Base-by-base conservation (phyloP, 371 early-diverging fungal species). In the Saksenaea vasiformis region DNA sequence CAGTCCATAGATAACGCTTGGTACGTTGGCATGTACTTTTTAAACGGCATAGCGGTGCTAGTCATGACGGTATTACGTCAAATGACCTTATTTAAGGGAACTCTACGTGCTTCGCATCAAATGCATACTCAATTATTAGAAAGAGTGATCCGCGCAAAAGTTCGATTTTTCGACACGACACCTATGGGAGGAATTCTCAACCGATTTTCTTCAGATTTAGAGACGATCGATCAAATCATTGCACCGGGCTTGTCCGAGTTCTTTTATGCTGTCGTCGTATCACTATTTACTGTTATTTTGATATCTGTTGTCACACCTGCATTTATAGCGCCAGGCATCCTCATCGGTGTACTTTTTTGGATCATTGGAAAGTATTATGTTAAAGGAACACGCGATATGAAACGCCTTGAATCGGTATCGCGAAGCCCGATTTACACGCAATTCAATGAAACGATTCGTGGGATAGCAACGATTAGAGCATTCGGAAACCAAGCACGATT, bases 401-500 rank as follows among this genome's bases (percentile, higher is more conserved):
- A 62, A 17, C 62, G 62, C 15, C 11, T 62, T 4, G 36, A 62
- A 3, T 54, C 62, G 3, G 26, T 38, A 36, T 35, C 36, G 2
- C 28, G 24, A 3, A 35, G 36, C 5, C 62, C 62, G 8, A 62
- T 62, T n/a, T 54, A 34, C 24, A 22, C 35, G 1, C 54, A 54
- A 15, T 60, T 22, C 31, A 27, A 24, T 5, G 61, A 60, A 35
- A 47, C 51, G 1, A 11, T 39, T 24, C 24, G 13, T 8, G 77
- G 77, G 1, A 58, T 69, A 38, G 56, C 66, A 15, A 78, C 78
- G 10, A 75, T 78, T 44, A 73, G 78, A n/a, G 75, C 78, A 1
- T 78, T 67, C 57, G 82, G 82, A 34, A 81, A 73, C 43, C 79
- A 84, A 71, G 61, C 55, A 39, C 76, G 79, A 39, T 86, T 75